Evolutionary conservation across 176 grass and related monocot species (phyloP).

Genomic region (Elaeis guineensis): DNA sequence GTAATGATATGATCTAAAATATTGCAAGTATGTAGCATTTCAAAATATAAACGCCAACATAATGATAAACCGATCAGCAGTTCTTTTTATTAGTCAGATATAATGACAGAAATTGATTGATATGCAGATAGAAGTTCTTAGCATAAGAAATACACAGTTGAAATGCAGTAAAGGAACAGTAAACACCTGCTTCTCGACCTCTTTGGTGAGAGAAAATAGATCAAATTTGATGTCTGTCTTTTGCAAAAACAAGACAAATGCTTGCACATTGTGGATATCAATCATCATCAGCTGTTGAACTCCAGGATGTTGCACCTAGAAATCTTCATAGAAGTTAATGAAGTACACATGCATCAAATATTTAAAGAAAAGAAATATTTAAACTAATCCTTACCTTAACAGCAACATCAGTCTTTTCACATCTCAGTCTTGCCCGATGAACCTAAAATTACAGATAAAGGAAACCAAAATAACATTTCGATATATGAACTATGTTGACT

Average conservation of each 20-base stretch:
- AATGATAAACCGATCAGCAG: no score
- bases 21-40: no score
- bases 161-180: neutral
- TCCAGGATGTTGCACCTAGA: conserved; percentile 94
- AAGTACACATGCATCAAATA: conserved; percentile 5
- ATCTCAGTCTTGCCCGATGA: conserved; percentile 73
- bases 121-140: no score
- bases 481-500: no score
- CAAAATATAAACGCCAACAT: no score
- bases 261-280: conserved; percentile 88
- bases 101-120: no score
- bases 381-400: conserved; percentile 53
- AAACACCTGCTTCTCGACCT: conserved; percentile 80
- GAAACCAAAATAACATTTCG: no score
- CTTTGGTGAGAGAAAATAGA: conserved; percentile 81
- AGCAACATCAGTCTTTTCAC: conserved; percentile 63
- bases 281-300: conserved; percentile 78
- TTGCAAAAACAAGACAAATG: conserved; percentile 73
- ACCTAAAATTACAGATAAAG: conserved; percentile 43
- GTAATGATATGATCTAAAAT: no score
- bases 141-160: neutral
- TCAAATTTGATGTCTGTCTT: conserved; percentile 97
- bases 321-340: conserved; percentile 8
- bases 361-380: conserved; percentile 9
- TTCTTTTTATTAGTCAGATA: no score